Percentiles rank a stretch among this genome's conserved stretches.
These are phyloP conservation scores for Lentinula aciculospora DNA, from an alignment of 768 basidiomycete genomes.

Conservation along the genomic window DNA sequence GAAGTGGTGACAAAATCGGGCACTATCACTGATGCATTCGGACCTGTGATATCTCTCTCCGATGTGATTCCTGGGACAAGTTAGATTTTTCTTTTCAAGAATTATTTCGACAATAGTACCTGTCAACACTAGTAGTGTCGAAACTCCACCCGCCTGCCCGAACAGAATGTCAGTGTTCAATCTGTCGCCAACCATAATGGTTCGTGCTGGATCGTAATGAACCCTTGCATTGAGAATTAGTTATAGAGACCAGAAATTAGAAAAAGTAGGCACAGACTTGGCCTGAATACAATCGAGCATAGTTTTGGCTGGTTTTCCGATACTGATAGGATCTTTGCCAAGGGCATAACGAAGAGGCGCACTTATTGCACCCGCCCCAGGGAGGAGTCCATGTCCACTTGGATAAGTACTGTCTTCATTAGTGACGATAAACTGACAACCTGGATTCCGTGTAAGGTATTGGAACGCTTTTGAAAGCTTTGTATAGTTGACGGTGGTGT, in stretches of 20 bases:
- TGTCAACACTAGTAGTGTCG: slow-evolving; percentile 90
- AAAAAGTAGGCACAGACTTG: slow-evolving; percentile 29
- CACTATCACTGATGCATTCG: slow-evolving; percentile 56
- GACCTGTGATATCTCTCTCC: slow-evolving; percentile 61
- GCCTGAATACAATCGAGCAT: slow-evolving; percentile 92
- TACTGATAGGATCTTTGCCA: slow-evolving; percentile 64
- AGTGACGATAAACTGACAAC: slow-evolving; percentile 81
- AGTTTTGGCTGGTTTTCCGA: slow-evolving; percentile 86
- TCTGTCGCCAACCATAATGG: slow-evolving; percentile 95
- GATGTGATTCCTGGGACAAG: slow-evolving; percentile 61
- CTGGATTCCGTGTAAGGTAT: slow-evolving; percentile 77
- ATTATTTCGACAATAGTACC: slow-evolving; percentile 37
- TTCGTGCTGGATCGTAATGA: slow-evolving; percentile 76
- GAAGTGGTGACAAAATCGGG: slow-evolving; percentile 80
- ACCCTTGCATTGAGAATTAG: slow-evolving; percentile 46
- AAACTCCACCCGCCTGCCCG: slow-evolving; percentile 78
- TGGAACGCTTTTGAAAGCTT: slow-evolving; percentile 91
- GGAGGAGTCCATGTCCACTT: slow-evolving; percentile 58
- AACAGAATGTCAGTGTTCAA: slow-evolving; percentile 95
- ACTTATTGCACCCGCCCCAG: slow-evolving; percentile 81
- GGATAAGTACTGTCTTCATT: slow-evolving; percentile 95
- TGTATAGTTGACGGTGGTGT: slow-evolving; percentile 84
- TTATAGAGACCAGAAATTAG: neutral
- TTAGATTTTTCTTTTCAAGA: neutral
- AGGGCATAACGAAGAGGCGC: slow-evolving; percentile 76